phyloP scores from a whole-genome alignment of 2,329 filamentous ascomycete genomes.

The Fusarium liriodendri region DNA sequence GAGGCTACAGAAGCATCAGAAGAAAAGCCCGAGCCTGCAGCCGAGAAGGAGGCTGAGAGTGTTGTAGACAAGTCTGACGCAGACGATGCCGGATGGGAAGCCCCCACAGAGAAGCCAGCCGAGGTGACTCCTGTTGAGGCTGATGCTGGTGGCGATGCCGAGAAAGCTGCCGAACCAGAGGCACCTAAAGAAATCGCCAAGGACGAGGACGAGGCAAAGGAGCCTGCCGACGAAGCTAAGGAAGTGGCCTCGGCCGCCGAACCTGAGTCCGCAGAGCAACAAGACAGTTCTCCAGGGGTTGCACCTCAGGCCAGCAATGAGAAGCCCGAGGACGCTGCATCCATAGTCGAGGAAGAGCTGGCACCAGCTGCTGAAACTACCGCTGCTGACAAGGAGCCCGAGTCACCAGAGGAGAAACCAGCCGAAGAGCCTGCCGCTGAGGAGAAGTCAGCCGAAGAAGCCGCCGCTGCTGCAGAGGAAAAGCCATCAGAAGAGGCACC shows the following conservation, averaged over 20 bases:
- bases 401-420: not conserved
- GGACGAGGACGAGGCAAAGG: slow-evolving; percentile 6
- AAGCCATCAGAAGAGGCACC: not conserved
- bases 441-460: not conserved
- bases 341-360: slow-evolving; percentile 1
- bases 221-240: slow-evolving; percentile 4
- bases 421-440: not conserved
- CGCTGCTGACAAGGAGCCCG: slow-evolving; percentile 2
- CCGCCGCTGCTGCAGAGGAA: not conserved
- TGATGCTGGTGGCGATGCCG: not conserved
- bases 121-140: not conserved
- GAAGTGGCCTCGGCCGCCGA: not conserved
- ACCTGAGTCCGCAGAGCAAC: slow-evolving; percentile 7
- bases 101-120: slow-evolving; percentile 1
- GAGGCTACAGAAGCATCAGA: not conserved
- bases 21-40: not conserved
- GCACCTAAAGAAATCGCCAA: not conserved
- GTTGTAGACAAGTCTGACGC: not conserved
- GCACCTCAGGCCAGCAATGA: not conserved
- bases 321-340: slow-evolving; percentile 9
- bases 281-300: slow-evolving; percentile 8
- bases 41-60: slow-evolving; percentile 3
- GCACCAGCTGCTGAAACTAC: not conserved
- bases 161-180: slow-evolving; percentile 16
- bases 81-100: slow-evolving; percentile 2